Percentiles rank a stretch among this genome's conserved stretches.
These are phyloP conservation scores for Austroboletus rostrupii DNA, from an alignment of 1,284 basidiomycete species.

Conservation along the genomic window DNA sequence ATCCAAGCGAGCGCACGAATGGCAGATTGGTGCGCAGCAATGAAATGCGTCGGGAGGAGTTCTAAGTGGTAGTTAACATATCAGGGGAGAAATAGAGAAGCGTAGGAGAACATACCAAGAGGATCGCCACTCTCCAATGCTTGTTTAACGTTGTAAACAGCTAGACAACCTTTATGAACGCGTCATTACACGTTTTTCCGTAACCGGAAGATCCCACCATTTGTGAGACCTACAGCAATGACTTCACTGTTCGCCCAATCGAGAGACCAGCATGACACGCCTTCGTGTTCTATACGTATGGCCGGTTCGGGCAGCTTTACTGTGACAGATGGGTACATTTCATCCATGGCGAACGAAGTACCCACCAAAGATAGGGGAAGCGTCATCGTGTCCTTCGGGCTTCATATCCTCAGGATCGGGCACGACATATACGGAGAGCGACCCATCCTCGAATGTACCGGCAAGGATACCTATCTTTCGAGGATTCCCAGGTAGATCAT, in stretches of 20 bases:
- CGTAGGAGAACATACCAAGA: constrained; percentile 25
- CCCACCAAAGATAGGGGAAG: constrained; percentile 41
- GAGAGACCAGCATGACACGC: constrained; percentile 67
- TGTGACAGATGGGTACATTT: not conserved
- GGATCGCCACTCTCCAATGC: constrained; percentile 36
- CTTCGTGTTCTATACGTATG: constrained; percentile 67
- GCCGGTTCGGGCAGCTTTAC: constrained; percentile 52
- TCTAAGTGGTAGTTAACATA: constrained; percentile 21
- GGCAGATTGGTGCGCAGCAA: constrained; percentile 73
- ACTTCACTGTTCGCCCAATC: constrained; percentile 86
- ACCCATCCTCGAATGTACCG: constrained; percentile 82
- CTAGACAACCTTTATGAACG: constrained; percentile 58
- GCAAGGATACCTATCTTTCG: constrained; percentile 79
- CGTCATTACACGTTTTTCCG: not conserved
- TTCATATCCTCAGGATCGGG: constrained; percentile 66
- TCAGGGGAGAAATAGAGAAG: not conserved
- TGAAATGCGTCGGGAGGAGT: constrained; percentile 66
- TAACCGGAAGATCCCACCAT: constrained; percentile 50
- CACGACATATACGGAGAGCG: constrained; percentile 68
- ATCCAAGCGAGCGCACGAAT: constrained; percentile 73
- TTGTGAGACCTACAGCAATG: constrained; percentile 76
- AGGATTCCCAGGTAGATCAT: constrained; percentile 16
- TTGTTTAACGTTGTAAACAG: constrained; percentile 66
- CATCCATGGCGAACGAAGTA: not conserved
- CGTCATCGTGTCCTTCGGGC: constrained; percentile 20